phyloP scores from a whole-genome alignment of 331 rosid genomes.

The Quercus tomentella region DNA sequence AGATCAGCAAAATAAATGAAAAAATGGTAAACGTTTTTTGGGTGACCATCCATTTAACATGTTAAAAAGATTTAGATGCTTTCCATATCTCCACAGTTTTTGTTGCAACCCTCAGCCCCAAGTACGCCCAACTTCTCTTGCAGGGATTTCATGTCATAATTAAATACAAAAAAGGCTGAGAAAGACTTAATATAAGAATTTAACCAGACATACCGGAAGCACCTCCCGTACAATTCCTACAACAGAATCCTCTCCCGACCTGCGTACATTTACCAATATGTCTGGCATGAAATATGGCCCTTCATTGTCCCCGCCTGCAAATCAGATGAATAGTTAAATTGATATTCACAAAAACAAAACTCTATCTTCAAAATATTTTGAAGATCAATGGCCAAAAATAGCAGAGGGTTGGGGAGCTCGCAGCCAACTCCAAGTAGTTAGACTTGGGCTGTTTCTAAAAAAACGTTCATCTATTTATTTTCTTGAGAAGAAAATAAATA shows the following conservation, averaged over 20 bases:
- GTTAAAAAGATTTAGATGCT: not conserved
- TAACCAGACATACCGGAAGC: slow-evolving; percentile 64
- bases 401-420: not conserved
- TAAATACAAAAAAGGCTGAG: not conserved
- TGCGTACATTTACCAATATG: slow-evolving; percentile 79
- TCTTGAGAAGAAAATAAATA: too few relatives aligned
- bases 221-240: slow-evolving; percentile 75
- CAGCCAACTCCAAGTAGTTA: not conserved
- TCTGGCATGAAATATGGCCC: slow-evolving; percentile 91
- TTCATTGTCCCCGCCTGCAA: slow-evolving; percentile 83
- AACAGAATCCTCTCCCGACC: slow-evolving; percentile 70
- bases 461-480: too few relatives aligned
- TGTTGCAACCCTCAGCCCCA: not conserved
- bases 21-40: not conserved
- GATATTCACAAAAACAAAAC: slow-evolving; percentile 12
- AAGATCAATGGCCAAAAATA: not conserved
- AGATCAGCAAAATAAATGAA: not conserved
- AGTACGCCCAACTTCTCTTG: not conserved
- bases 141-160: not conserved
- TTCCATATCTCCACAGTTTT: not conserved
- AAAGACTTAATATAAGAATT: not conserved
- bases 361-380: not conserved
- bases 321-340: not conserved
- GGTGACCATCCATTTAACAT: not conserved
- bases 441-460: not conserved